Evolutionary conservation across 1,139 yeast species (phyloP), one percentile per base, ranked within the genome.

Genomic region (Pneumocystis murina): DNA sequence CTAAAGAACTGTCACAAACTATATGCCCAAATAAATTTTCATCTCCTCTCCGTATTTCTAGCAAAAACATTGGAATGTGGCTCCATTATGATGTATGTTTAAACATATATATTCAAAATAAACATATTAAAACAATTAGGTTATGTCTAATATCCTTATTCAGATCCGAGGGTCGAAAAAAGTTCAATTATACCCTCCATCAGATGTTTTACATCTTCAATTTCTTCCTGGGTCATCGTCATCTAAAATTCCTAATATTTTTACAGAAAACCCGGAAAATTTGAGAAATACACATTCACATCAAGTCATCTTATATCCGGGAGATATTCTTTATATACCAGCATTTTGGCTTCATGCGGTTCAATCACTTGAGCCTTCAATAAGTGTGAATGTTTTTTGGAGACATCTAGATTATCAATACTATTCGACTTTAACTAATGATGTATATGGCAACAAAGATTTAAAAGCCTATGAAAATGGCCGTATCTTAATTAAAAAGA

Each of bases 311-410:
- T 69, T 75, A 71, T 62, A 68, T n/a, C 76, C 78, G 0, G 77
- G 78, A 1, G 78, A 76, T 66, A 67, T 75, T 24, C 62, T 76
- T 16, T 74, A 70, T 63, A 70, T 76, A 54, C 78, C 78, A 1
- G 68, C 76, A 6, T 67, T 73, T 68, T 75, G 78, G 78, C 68
- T 75, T 3, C 77, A 75, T 64, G 77, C 77, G 5, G 73, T 75
- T n/a, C 64, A 67, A 30, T 72, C 76, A 1, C 64, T 70, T 20
- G 69, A 69, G 24, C 68, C 74, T 20, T 73, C 76, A 17, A 70
- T 75, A 28, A 73, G 76, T 3, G 62, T 75, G 41, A 75, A 75
- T 66, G 67, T 70, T 40, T 75, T 75, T 65, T 75, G 76, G 76
- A 72, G 71, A 61, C 75, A 75, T 63, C 66, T 75, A 55, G 68